Base-by-base conservation (phyloP, 768 basidiomycete genomes). In the Agrocybe praecox region DNA sequence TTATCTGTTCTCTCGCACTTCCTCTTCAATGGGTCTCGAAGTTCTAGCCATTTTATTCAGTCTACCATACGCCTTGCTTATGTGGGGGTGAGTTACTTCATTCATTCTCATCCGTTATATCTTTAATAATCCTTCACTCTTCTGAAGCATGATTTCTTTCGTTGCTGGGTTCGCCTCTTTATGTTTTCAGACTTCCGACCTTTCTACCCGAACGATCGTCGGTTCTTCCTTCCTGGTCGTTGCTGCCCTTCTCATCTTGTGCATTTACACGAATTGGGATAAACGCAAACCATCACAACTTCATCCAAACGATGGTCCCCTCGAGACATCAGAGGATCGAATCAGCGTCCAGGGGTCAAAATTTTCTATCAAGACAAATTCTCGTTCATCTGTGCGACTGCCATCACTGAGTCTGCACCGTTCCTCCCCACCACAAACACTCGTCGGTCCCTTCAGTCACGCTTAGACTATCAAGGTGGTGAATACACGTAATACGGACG, bases 21-120 rank as follows among this genome's bases (percentile, higher is more conserved):
- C 48, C 50, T 44, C 56, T 33, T 7, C 33, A 34, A 60, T 62
- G 29, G 34, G 51, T 1, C 69, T 76, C 26, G 80, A 84, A 1
- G 67, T 82, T 1, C 72, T 85, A 4, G 81, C 82, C n/a, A 70
- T 85, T n/a, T 60, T 83, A 52, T 84, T 83, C 56, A 80, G 81
- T 56, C 61, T 86, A 11, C 85, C 85, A 0, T 81, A 83, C 53
- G 80, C 82, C 1, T 68, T 85, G 18, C 70, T 86, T 40, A 77
- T 86, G 73, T 86, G 84, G 84, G 78, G 76, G 72, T 72, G 47
- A 56, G 70, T 54, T 10, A 17, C 18, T 43, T 44, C 19, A 15
- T 24, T 44, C 51, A 34, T 23, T 3, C n/a, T 26, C 26, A 4
- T 9, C 26, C 11, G n/a, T n/a, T n/a, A n/a, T n/a, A n/a, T n/a